These are phyloP conservation scores for Soucietia sequanensis DNA, from an alignment of 805 yeast species.

Conservation along the genomic window DNA sequence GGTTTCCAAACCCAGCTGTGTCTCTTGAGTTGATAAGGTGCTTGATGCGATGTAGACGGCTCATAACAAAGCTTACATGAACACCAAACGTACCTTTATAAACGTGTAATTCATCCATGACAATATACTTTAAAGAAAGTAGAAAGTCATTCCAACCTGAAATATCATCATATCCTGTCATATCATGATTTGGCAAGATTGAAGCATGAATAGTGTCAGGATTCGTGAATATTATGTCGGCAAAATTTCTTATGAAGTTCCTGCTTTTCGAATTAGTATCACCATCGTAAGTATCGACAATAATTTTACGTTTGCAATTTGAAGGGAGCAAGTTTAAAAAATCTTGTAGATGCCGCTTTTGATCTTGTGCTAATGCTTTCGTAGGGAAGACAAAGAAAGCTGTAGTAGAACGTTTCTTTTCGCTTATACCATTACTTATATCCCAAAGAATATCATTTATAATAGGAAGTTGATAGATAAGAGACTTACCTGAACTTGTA, in stretches of 20 bases:
- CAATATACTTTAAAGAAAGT: conserved; percentile 62
- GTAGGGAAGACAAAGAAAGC: conserved; percentile 94
- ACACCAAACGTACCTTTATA: conserved; percentile 92
- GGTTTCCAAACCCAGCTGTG: conserved; percentile 28
- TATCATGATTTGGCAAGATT: conserved; percentile 71
- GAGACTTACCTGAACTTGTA: conserved; percentile 93
- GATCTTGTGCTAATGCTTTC: conserved; percentile 97
- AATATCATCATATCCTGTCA: conserved; percentile 12
- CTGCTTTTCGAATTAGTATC: conserved; percentile 72
- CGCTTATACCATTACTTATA: conserved; percentile 32
- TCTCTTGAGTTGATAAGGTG: conserved; percentile 31
- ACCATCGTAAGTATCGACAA: conserved; percentile 87
- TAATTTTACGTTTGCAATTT: conserved; percentile 36
- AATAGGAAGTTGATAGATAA: conserved; percentile 88
- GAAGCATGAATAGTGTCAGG: conserved; percentile 93
- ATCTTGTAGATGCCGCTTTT: conserved; percentile 71
- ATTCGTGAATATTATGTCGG: conserved; percentile 85
- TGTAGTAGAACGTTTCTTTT: conserved; percentile 40
- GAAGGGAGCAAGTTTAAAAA: conserved; percentile 50
- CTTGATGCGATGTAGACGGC: conserved; percentile 72
- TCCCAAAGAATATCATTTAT: conserved; percentile 45
- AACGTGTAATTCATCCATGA: conserved; percentile 82
- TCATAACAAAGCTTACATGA: conserved; percentile 82
- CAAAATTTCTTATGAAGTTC: conserved; percentile 51
- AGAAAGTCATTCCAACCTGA: conserved; percentile 68